Evolutionary conservation across 129 eudicot genomes (phyloP), one percentile per base, ranked within the genome.

Genomic region (Silybum marianum): DNA sequence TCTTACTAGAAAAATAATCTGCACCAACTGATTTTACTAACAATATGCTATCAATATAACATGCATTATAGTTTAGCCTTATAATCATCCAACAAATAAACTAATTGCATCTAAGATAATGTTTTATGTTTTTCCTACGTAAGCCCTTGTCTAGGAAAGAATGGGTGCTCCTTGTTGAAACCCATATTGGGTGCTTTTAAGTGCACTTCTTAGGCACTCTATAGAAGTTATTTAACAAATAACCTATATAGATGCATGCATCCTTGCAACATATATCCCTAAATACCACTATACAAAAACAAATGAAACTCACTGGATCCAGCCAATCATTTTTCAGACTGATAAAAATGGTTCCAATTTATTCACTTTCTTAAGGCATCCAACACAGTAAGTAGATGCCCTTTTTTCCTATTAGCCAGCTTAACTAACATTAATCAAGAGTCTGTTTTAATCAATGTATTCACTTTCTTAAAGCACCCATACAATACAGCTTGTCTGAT

Each of bases 11-110:
- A 62, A n/a, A 58, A 58, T 58, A 62, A 62, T 62, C 68, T 19
- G 25, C 68, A 62, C 24, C 68, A 62, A 62, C 12, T 19, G 25
- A n/a, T 62, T 62, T 62, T 62, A 22, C 25, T 8, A 62, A 62
- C 68, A 62, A 62, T 62, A 19, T 62, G 68, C 68, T 19, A n/a
- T 62, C 68, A 62, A 62, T 62, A 62, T 62, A 62, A 21, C 68
- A 62, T n/a, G 26, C 68, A 62, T 62, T 3, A 62, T n/a, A 21
- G 68, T 62, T 62, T 62, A 19, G 26, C 68, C 68, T 62, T 62
- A 21, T 19, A 62, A 62, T 62, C 10, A 62, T 62, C 25, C 68
- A 62, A 19, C 68, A 62, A 62, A 21, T 19, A 62, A 62, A 62
- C 8, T 62, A 62, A 19, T 62, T 62, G 12, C 26, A 62, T 28